Conservation (phyloP, 495 filamentous ascomycete species). For the Bacidia gigantensis region DNA sequence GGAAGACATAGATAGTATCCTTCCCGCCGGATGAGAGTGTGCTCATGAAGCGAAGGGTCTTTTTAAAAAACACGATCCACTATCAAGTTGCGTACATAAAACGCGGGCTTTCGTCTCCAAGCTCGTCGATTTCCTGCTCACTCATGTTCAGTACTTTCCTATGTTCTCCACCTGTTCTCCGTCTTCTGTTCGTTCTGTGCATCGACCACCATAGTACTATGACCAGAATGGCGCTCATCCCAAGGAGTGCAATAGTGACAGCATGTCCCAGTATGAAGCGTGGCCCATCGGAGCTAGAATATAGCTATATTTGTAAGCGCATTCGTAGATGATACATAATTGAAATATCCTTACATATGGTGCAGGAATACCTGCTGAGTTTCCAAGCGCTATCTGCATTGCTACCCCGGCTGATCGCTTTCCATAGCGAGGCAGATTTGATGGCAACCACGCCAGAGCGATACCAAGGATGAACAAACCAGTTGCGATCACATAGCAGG, state of each 20-base stretch:
- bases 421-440: conserved; percentile 45
- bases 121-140: conserved; percentile 51
- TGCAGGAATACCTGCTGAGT: conserved; percentile 38
- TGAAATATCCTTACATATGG: conserved; percentile 28
- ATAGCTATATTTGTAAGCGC: conserved; percentile 15
- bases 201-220: conserved; percentile 43
- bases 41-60: no score
- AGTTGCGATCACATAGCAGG: conserved; percentile 38
- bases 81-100: conserved; percentile 43
- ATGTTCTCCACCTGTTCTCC: conserved; percentile 39
- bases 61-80: no score
- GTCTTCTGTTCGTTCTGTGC: conserved; percentile 37
- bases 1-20: no score
- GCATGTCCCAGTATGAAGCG: conserved; percentile 42
- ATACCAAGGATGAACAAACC: conserved; percentile 38
- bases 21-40: no score
- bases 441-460: conserved; percentile 42
- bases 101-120: conserved; percentile 55
- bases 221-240: conserved; percentile 32
- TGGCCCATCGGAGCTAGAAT: conserved; percentile 27
- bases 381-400: conserved; percentile 44
- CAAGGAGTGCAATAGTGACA: conserved; percentile 40
- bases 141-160: conserved; percentile 39
- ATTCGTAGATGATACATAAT: not conserved
- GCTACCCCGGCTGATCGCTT: conserved; percentile 41